phyloP scores from a whole-genome alignment of 208 protist species.

The Leishmania tropica region DNA sequence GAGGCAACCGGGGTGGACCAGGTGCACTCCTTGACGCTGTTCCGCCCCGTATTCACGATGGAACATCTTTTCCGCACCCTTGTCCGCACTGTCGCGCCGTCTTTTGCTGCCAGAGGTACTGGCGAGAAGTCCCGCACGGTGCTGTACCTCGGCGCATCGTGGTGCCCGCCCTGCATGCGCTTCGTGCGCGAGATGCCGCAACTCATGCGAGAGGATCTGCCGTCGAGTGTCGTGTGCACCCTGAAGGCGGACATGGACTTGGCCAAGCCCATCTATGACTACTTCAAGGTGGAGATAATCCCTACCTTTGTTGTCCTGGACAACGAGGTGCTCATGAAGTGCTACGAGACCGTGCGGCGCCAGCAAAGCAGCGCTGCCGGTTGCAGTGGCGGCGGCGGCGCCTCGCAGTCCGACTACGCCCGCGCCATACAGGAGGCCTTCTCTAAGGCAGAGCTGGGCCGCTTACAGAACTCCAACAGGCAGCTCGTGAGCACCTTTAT shows the following conservation, averaged over 20 bases:
- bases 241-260: conserved; percentile 88
- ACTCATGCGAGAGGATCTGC: conserved; percentile 54
- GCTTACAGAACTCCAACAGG: conserved; percentile 78
- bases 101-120: conserved; percentile 6
- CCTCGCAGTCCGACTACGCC: conserved; percentile 10
- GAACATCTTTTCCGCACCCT: conserved; percentile 59
- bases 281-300: conserved; percentile 78
- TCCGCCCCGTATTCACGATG: conserved; percentile 69
- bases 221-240: conserved; percentile 36
- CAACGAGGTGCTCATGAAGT: conserved; percentile 52
- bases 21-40: conserved; percentile 69
- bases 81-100: conserved; percentile 24
- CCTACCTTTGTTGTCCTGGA: conserved; percentile 82
- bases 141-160: conserved; percentile 80
- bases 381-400: conserved; percentile 1
- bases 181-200: conserved; percentile 59
- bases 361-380: conserved; percentile 3
- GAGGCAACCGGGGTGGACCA: conserved; percentile 57
- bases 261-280: conserved; percentile 67
- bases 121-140: conserved; percentile 40
- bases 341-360: conserved; percentile 25
- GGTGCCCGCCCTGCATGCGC: conserved; percentile 88
- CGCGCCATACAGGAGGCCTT: conserved; percentile 37
- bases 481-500: conserved; percentile 62
- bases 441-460: conserved; percentile 49